Evolutionary conservation across 345 rosid genomes (phyloP).

Genomic region (Corymbia maculata): DNA sequence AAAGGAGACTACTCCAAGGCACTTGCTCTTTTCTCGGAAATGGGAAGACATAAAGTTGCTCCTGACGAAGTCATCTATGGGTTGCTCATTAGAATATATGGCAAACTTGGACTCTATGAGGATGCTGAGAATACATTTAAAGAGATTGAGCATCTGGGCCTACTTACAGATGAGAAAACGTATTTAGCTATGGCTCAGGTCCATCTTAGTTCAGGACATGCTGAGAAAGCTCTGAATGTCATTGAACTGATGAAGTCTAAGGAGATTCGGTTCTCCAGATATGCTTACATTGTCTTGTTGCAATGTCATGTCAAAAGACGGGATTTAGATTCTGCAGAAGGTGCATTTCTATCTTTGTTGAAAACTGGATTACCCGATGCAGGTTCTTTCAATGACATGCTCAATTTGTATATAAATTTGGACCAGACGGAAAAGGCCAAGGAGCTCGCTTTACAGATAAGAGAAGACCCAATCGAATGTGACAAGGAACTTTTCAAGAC

Average conservation of each 20-base stretch:
- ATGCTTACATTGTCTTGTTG: conserved; percentile 71
- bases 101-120: conserved; percentile 74
- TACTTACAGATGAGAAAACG: conserved; percentile 74
- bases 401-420: conserved; percentile 45
- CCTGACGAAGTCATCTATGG: conserved; percentile 92
- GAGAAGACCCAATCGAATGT: conserved; percentile 35
- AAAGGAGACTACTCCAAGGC: conserved; percentile 71
- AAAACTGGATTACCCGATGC: conserved; percentile 69
- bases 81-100: conserved; percentile 79
- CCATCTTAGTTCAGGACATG: conserved; percentile 53
- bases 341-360: conserved; percentile 52
- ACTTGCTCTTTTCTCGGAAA: conserved; percentile 73
- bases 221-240: conserved; percentile 50
- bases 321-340: conserved; percentile 66
- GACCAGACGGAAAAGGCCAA: conserved; percentile 45
- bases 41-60: conserved; percentile 49
- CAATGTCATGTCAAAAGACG: conserved; percentile 64
- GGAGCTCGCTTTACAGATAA: conserved; percentile 42
- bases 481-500: conserved; percentile 52
- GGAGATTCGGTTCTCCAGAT: conserved; percentile 62
- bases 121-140: conserved; percentile 68
- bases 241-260: conserved; percentile 61
- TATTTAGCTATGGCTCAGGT: conserved; percentile 93
- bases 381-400: conserved; percentile 75
- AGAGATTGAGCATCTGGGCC: conserved; percentile 48